Evolutionary conservation across 768 basidiomycete genomes (phyloP).

Genomic region (Imleria badia): DNA sequence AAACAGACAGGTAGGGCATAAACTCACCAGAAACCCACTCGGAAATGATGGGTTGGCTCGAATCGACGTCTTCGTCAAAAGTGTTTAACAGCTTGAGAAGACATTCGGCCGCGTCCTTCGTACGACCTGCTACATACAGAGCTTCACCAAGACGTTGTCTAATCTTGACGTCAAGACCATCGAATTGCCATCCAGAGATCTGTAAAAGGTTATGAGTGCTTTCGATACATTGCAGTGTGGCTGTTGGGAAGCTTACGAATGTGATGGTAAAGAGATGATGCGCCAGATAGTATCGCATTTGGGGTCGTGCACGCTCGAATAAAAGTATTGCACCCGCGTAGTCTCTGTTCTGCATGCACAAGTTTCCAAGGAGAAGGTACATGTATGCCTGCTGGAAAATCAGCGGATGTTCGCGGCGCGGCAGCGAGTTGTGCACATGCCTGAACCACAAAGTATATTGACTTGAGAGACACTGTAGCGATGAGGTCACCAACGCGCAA

Average conservation of each 20-base stretch:
- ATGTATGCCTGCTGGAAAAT: constrained; percentile 7
- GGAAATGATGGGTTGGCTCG: neutral
- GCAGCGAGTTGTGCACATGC: neutral
- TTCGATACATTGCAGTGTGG: too few species aligned
- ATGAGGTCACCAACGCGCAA: constrained; percentile 1
- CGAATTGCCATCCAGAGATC: constrained; percentile 7
- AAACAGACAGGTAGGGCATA: neutral
- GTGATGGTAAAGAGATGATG: neutral
- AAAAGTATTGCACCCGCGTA: neutral
- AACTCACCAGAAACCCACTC: neutral
- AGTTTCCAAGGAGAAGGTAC: constrained; percentile 5
- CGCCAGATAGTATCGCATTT: neutral
- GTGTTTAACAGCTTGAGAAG: neutral
- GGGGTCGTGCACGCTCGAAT: neutral
- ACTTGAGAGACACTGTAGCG: neutral
- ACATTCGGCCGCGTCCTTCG: neutral
- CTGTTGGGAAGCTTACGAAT: neutral
- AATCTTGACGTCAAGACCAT: neutral
- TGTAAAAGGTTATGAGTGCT: neutral
- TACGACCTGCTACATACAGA: neutral
- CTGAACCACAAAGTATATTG: neutral
- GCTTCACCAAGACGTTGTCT: neutral
- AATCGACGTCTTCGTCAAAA: neutral
- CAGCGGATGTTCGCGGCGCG: neutral
- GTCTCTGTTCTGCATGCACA: neutral